A percentile compares a stretch with the other conserved stretches of the same genome.
Evolutionary conservation across 2,329 filamentous ascomycete genomes (phyloP).

Genomic region (Xylariaceae sp.): DNA sequence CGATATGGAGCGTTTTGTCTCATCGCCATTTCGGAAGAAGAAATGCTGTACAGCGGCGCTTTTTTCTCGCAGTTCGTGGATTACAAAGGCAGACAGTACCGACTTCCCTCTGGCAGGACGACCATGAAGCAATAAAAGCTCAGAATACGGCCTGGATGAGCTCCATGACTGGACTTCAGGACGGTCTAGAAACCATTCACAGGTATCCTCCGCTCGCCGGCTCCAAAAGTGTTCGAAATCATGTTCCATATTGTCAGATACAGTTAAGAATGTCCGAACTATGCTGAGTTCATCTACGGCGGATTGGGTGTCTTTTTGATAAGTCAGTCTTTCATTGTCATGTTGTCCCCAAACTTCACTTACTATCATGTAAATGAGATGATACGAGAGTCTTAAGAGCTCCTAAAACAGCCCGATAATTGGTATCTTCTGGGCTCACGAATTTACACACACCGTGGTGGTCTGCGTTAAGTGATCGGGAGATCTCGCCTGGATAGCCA

Average conservation of each 20-base stretch:
- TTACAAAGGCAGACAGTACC: conserved; percentile 21
- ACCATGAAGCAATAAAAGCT: conserved; percentile 18
- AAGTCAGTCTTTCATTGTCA: no score
- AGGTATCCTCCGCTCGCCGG: conserved; percentile 18
- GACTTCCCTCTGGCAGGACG: conserved; percentile 25
- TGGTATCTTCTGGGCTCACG: conserved; percentile 37
- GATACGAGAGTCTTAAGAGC: conserved; percentile 29
- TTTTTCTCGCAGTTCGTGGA: conserved; percentile 17
- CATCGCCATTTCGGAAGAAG: conserved; percentile 18
- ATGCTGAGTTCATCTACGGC: no score
- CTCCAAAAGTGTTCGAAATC: conserved; percentile 26
- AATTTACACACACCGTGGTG: conserved; percentile 49
- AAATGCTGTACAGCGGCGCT: conserved; percentile 20
- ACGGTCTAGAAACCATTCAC: conserved; percentile 8
- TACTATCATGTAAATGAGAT: no score
- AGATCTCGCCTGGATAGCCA: conserved; percentile 45
- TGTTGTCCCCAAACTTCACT: no score
- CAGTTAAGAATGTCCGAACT: no score
- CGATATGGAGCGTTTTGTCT: conserved; percentile 21
- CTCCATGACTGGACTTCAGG: no score
- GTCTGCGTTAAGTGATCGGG: conserved; percentile 43
- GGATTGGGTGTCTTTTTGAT: no score
- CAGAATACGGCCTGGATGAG: not conserved
- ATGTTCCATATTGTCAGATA: not conserved
- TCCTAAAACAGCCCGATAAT: conserved; percentile 41